Conservation (phyloP, 371 early-diverging fungal species). For the Coemansia sp. region DNA sequence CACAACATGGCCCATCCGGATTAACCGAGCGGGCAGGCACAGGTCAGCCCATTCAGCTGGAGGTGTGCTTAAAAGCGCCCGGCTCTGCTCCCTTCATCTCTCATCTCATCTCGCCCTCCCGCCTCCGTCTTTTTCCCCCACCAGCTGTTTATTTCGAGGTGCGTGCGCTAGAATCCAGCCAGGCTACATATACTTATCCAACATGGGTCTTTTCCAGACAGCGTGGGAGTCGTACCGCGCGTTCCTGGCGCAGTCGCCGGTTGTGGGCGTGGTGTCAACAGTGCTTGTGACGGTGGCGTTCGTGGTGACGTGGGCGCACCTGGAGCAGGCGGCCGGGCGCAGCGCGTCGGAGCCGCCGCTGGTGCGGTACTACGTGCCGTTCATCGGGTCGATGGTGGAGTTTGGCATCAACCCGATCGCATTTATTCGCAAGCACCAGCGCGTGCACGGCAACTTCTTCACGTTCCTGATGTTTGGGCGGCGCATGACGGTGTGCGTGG, state of each 20-base stretch:
- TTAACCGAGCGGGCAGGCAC: slow-evolving; percentile 4
- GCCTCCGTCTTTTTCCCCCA: not conserved
- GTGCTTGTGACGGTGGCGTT: slow-evolving; percentile 22
- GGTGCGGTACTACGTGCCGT: slow-evolving; percentile 85
- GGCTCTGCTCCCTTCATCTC: slow-evolving; percentile 3
- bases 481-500: slow-evolving; percentile 85
- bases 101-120: slow-evolving; percentile 1
- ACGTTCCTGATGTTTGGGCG: slow-evolving; percentile 92
- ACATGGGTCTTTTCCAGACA: slow-evolving; percentile 28
- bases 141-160: too few species aligned
- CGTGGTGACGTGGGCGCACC: slow-evolving; percentile 45
- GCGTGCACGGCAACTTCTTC: slow-evolving; percentile 85
- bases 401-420: slow-evolving; percentile 90
- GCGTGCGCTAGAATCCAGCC: not conserved
- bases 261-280: slow-evolving; percentile 21
- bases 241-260: slow-evolving; percentile 36
- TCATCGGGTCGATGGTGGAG: slow-evolving; percentile 83
- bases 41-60: not conserved
- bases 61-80: not conserved
- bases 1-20: slow-evolving; percentile 5
- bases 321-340: slow-evolving; percentile 44
- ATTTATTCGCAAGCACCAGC: slow-evolving; percentile 73
- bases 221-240: slow-evolving; percentile 36
- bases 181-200: not conserved
- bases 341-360: slow-evolving; percentile 76